Percentiles rank a stretch among this genome's conserved stretches.
Evolutionary conservation across 345 rosid genomes (phyloP).

Genomic region (Orychophragmus violaceus): DNA sequence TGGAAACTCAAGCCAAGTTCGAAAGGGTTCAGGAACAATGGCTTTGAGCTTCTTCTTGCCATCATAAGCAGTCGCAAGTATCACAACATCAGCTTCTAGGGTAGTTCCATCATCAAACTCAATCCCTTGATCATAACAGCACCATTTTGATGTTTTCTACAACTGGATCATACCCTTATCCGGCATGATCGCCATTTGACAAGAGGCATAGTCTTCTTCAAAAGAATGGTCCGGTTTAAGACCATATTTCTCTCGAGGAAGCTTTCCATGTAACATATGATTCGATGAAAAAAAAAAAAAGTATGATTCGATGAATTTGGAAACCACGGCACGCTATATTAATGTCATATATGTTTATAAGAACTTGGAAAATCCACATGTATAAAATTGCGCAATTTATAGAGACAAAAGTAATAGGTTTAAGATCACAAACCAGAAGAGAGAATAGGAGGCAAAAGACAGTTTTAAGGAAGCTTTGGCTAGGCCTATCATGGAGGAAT

Average conservation of each 20-base stretch:
- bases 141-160: constrained; percentile 65
- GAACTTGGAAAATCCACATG: background rate
- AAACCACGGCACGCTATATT: constrained; percentile 54
- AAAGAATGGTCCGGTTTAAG: constrained; percentile 79
- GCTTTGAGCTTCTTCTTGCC: constrained; percentile 74
- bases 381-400: background rate
- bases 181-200: constrained; percentile 88
- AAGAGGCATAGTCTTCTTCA: constrained; percentile 79
- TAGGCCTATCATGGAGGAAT: constrained; percentile 65
- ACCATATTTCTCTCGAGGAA: constrained; percentile 62
- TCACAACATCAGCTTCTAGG: constrained; percentile 67
- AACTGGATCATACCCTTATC: constrained; percentile 65
- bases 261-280: constrained; percentile 69
- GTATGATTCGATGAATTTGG: constrained; percentile 79
- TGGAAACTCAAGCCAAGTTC: constrained; percentile 48
- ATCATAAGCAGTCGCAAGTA: constrained; percentile 77
- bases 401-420: background rate
- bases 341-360: background rate
- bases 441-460: constrained; percentile 47
- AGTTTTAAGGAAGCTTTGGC: constrained; percentile 47
- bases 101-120: constrained; percentile 56
- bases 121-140: constrained; percentile 61
- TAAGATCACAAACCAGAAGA: constrained; percentile 44
- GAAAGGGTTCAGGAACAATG: constrained; percentile 70
- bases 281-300: too few relatives aligned